Percentiles rank a stretch among this genome's conserved stretches.
phyloP scores from a whole-genome alignment of 139 green algal species.

The Closterium sp. region DNA sequence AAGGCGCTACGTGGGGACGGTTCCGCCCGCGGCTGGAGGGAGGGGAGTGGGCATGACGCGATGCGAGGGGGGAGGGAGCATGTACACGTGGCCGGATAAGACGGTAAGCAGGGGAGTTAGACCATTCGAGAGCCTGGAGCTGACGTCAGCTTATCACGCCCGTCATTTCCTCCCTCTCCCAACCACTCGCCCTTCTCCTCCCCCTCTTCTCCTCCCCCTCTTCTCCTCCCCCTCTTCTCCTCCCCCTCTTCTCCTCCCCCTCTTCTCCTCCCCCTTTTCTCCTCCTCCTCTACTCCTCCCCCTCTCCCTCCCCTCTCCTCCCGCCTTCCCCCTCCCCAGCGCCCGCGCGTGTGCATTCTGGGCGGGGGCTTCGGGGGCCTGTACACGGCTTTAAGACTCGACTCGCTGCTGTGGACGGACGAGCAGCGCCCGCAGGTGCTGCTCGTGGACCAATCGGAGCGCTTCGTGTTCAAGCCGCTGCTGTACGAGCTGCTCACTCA shows the following conservation, averaged over 20 bases:
- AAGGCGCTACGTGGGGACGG: background rate
- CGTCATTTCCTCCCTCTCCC: too few species aligned
- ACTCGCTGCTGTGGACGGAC: constrained; percentile 84
- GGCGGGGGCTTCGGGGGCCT: constrained; percentile 95
- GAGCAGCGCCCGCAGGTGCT: constrained; percentile 79
- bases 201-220: background rate
- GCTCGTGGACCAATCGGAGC: constrained; percentile 87
- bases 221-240: too few species aligned
- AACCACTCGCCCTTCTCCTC: too few species aligned
- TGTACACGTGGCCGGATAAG: background rate
- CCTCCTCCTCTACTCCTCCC: too few species aligned
- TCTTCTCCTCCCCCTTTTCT: background rate
- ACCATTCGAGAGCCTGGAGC: too few species aligned
- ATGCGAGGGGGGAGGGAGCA: background rate
- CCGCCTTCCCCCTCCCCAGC: too few species aligned
- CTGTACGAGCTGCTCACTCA: constrained; percentile 95
- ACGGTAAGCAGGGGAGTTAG: too few species aligned
- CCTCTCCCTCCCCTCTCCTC: too few species aligned
- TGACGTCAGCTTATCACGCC: too few species aligned
- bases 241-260: too few species aligned
- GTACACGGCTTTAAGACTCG: constrained; percentile 91
- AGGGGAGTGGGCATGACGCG: background rate
- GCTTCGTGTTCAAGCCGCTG: constrained; percentile 98
- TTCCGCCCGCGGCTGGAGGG: background rate
- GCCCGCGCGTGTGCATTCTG: too few species aligned